Conservation (phyloP, 179 eudicot species). For the Dionaea muscipula region DNA sequence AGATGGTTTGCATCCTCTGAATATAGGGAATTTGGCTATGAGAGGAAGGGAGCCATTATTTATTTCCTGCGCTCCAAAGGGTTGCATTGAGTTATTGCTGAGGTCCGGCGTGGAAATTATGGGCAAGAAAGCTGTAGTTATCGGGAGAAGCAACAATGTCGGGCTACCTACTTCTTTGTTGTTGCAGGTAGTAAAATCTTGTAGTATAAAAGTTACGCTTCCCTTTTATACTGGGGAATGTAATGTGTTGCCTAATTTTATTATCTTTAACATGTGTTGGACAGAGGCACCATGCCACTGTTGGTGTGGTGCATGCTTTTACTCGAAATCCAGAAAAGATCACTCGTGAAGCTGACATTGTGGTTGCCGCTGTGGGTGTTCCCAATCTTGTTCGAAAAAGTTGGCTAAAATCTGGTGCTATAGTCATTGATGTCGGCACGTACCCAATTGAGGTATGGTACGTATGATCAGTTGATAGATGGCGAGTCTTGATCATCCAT, state of each 20-base stretch:
- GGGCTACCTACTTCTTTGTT: slow-evolving; percentile 66
- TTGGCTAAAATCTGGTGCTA: slow-evolving; percentile 80
- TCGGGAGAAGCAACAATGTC: slow-evolving; percentile 83
- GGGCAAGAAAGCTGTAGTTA: slow-evolving; percentile 78
- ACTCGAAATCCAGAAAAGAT: slow-evolving; percentile 53
- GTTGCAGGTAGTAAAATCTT: slow-evolving; percentile 83
- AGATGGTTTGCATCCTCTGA: slow-evolving; percentile 83
- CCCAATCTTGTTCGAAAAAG: slow-evolving; percentile 73
- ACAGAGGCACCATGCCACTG: slow-evolving; percentile 88
- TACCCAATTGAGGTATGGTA: slow-evolving; percentile 51
- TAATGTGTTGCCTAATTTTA: slow-evolving; percentile 2
- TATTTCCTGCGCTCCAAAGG: slow-evolving; percentile 82
- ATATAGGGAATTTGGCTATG: slow-evolving; percentile 74
- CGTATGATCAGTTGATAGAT: neutral
- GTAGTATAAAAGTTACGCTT: too few species aligned
- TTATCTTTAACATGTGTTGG: slow-evolving; percentile 9
- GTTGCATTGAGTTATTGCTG: slow-evolving; percentile 71
- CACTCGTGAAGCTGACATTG: slow-evolving; percentile 64
- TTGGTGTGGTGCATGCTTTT: slow-evolving; percentile 51
- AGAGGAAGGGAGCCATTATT: slow-evolving; percentile 76
- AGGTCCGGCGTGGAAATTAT: slow-evolving; percentile 55
- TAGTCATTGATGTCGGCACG: slow-evolving; percentile 76
- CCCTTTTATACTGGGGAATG: too few species aligned
- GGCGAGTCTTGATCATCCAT: too few species aligned
- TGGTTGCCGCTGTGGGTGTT: slow-evolving; percentile 63